Evolutionary conservation across 2,329 filamentous ascomycete species (phyloP), one percentile per base, ranked within the genome.

Genomic region (Incumbomyces delicatus): DNA sequence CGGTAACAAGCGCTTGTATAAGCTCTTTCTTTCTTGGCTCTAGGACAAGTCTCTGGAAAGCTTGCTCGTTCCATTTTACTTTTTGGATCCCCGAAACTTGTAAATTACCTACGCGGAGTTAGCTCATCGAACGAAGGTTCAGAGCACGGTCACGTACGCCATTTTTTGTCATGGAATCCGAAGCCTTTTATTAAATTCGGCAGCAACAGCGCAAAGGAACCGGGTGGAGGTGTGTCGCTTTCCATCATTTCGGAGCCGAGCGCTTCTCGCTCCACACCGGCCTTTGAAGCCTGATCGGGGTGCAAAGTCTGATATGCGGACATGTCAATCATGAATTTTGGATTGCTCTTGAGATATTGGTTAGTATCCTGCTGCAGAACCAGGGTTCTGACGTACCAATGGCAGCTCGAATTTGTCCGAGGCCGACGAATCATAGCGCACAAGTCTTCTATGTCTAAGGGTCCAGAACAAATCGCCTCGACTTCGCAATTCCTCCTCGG

Each of bases 1-100:
- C 52, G 16, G 49, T 53, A 8, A 61, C 60, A 1, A 64, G 48
- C 3, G 62, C 58, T 36, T 50, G 45, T 6, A 64, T 54, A 2
- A 64, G 51, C 11, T 69, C 58, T 47, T 69, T 71, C 47, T 64
- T 61, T 12, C 57, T 58, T 0, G 57, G 56, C 10, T 48, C 45
- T 7, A 50, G 14, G 20, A 51, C 50, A 2, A 50, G 33, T 27
- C 30, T 46, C 12, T 43, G 16, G 34, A 51, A 51, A 3, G 50
- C 50, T 16, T 44, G 14, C 16, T 46, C 33, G 22, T 51, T 51
- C 49, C 49, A 51, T 37, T 42, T 16, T 7, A 49, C 41, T 16
- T 45, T 35, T 2, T 27, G 36, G n/a, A 51, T 41, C 11, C 20
- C 40, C 29, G 48, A 46, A 10, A 49, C 49, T 12, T 40, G 16